Evolutionary conservation across 2,329 filamentous ascomycete genomes (phyloP).

Genomic region (Talaromyces sp.): DNA sequence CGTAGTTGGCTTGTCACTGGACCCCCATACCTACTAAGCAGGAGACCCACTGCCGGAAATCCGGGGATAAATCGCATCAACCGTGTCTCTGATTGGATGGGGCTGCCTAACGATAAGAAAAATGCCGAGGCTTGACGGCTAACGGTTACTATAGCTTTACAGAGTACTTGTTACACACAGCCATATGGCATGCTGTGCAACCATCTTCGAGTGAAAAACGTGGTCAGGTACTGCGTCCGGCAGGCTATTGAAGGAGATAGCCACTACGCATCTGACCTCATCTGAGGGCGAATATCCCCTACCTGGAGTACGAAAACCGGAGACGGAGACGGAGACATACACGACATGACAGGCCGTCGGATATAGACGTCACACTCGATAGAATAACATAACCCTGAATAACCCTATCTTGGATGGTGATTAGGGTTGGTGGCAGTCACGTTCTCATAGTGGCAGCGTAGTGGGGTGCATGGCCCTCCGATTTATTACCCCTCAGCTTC

Average conservation of each 20-base stretch:
- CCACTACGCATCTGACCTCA: not conserved
- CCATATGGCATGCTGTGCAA: not conserved
- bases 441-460: not conserved
- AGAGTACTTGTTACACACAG: not conserved
- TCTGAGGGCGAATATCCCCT: not conserved
- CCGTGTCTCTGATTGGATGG: not conserved
- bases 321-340: not conserved
- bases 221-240: not conserved
- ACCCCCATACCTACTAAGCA: not conserved
- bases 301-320: not conserved
- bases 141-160: not conserved
- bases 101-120: not conserved
- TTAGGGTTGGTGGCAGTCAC: not conserved
- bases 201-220: not conserved
- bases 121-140: constrained; percentile 10
- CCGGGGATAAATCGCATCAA: not conserved
- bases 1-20: not conserved
- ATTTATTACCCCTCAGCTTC: not conserved
- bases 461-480: not conserved
- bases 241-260: too few relatives aligned
- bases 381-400: not conserved
- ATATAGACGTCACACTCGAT: not conserved
- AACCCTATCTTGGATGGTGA: not conserved
- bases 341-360: not conserved
- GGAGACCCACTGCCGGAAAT: not conserved